Evolutionary conservation across 352 stramenopile genomes (phyloP).

Genomic region (Halophytophthora batemanensis): DNA sequence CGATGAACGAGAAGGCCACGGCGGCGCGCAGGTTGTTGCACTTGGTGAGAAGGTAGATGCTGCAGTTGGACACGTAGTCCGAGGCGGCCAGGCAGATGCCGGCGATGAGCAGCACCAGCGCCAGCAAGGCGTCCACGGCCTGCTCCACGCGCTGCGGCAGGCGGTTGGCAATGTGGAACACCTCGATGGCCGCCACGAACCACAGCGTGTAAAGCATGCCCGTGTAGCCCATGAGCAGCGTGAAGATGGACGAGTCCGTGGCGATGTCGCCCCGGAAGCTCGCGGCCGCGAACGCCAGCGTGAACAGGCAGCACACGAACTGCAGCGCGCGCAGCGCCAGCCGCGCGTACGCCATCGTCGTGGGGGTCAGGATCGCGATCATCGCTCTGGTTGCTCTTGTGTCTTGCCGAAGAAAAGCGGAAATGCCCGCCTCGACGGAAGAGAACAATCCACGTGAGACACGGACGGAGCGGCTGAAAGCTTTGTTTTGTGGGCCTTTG

Average conservation of each 20-base stretch:
- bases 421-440: constrained; percentile 9
- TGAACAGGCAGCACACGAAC: constrained; percentile 56
- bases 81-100: constrained; percentile 51
- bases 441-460: constrained; percentile 7
- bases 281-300: constrained; percentile 40
- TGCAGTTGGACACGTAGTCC: constrained; percentile 44
- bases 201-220: constrained; percentile 61
- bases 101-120: constrained; percentile 45
- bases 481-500: too few species aligned
- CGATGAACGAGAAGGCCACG: constrained; percentile 55
- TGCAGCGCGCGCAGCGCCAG: constrained; percentile 41
- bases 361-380: constrained; percentile 17
- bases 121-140: constrained; percentile 30
- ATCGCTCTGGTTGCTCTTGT: constrained; percentile 5
- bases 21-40: constrained; percentile 58
- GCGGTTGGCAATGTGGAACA: constrained; percentile 26
- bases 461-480: too few species aligned
- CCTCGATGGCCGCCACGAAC: constrained; percentile 37
- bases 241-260: constrained; percentile 43
- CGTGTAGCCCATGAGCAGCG: constrained; percentile 55
- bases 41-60: constrained; percentile 19
- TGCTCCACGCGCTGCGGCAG: constrained; percentile 20
- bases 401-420: constrained; percentile 8
- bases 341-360: constrained; percentile 32
- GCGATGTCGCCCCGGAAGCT: constrained; percentile 32